Conservation (phyloP, 495 filamentous ascomycete species). For the Annulohypoxylon stygium region DNA sequence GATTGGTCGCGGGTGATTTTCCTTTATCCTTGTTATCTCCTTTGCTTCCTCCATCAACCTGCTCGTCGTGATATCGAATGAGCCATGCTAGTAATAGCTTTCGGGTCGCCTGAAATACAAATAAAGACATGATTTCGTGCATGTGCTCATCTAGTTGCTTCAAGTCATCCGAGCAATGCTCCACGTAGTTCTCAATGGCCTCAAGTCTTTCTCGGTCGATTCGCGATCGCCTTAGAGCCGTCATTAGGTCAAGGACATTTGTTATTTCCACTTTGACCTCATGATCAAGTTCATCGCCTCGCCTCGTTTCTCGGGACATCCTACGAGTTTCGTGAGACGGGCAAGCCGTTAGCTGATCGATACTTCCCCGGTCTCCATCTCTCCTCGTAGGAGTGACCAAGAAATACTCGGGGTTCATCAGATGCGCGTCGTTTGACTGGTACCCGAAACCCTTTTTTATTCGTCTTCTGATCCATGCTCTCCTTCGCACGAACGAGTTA, state of each 20-base stretch:
- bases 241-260: conserved; percentile 51
- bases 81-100: conserved; percentile 79
- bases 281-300: conserved; percentile 39
- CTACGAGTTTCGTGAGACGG: conserved; percentile 48
- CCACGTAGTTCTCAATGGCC: conserved; percentile 80
- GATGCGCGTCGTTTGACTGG: conserved; percentile 63
- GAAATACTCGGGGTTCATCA: conserved; percentile 88
- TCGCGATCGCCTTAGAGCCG: conserved; percentile 70
- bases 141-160: conserved; percentile 82
- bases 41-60: conserved; percentile 52
- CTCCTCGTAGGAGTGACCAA: conserved; percentile 69
- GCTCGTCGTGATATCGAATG: conserved; percentile 70
- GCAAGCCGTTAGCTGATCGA: conserved; percentile 30
- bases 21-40: conserved; percentile 34
- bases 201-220: conserved; percentile 94
- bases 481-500: conserved; percentile 88
- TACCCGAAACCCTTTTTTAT: conserved; percentile 68
- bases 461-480: conserved; percentile 90
- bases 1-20: conserved; percentile 41
- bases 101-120: conserved; percentile 91
- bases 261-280: conserved; percentile 42
- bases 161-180: conserved; percentile 83
- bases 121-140: conserved; percentile 83
- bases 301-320: conserved; percentile 57
- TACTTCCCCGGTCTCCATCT: conserved; percentile 5